Percentiles rank a stretch among this genome's conserved stretches.
Conservation (phyloP, 208 protist genomes). For the Leishmania lainsoni region DNA sequence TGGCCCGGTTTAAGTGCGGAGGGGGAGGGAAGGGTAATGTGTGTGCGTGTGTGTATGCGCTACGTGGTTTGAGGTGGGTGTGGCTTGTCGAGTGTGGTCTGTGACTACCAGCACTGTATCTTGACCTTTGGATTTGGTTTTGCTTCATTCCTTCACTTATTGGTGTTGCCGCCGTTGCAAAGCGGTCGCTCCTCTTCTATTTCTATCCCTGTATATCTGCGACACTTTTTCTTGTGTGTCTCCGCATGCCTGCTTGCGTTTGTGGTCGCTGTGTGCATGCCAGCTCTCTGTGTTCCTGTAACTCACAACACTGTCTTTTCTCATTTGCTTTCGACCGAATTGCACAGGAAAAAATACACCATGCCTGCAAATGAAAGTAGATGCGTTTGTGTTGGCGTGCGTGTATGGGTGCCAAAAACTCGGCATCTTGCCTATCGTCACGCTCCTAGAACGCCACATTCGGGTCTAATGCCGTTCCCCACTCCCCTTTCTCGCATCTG, state of each 20-base stretch:
- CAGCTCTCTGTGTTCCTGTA: not conserved
- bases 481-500: not conserved
- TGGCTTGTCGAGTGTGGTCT: not conserved
- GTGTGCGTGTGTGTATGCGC: not conserved
- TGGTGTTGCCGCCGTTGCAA: not conserved
- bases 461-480: not conserved
- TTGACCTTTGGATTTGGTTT: not conserved
- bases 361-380: not conserved
- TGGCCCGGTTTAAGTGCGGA: not conserved
- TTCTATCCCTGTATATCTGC: not conserved
- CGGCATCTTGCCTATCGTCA: not conserved
- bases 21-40: not conserved
- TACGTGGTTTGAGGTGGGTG: not conserved
- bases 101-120: not conserved
- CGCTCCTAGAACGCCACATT: not conserved
- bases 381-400: not conserved
- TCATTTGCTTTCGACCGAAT: not conserved
- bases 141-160: not conserved
- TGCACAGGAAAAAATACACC: not conserved
- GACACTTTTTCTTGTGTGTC: not conserved
- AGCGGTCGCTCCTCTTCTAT: not conserved
- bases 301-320: not conserved
- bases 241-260: not conserved
- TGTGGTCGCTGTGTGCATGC: not conserved
- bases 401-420: not conserved